Conservation (phyloP, 805 yeast species). For the Zygotorulaspora florentina region DNA sequence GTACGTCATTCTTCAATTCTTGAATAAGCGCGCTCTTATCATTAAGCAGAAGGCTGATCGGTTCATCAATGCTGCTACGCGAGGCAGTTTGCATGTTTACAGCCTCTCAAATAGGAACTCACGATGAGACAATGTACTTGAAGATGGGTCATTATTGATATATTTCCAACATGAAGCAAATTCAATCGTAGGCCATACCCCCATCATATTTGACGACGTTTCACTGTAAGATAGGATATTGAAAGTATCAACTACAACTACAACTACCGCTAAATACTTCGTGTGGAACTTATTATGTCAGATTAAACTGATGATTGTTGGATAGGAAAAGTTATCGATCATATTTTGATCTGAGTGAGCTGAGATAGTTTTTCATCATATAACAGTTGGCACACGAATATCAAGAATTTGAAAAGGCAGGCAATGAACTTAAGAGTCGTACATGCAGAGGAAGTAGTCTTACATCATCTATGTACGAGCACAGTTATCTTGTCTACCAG, state of each 20-base stretch:
- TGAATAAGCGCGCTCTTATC: conserved; percentile 3
- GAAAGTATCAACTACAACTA: neutral
- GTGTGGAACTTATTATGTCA: conserved; percentile 20
- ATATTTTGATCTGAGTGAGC: conserved; percentile 41
- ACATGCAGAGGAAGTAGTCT: conserved; percentile 9
- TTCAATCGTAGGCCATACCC: no score
- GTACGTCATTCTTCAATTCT: conserved; percentile 7
- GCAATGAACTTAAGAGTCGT: neutral
- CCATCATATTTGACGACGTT: neutral
- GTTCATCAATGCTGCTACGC: neutral
- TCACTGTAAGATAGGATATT: neutral
- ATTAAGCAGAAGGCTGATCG: neutral
- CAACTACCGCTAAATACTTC: neutral
- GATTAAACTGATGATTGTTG: conserved; percentile 40
- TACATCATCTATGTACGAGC: conserved; percentile 3
- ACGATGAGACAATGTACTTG: no score
- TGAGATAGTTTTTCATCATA: conserved; percentile 41
- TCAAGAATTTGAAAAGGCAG: conserved; percentile 1
- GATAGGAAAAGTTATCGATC: conserved; percentile 40
- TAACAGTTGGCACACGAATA: conserved; percentile 12
- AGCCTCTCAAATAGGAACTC: no score
- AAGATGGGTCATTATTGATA: no score
- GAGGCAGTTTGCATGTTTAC: neutral
- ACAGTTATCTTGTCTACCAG: neutral
- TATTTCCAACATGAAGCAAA: no score